These are phyloP conservation scores for Saussurea involucrata DNA, from an alignment of 129 eudicot species.

Conservation along the genomic window DNA sequence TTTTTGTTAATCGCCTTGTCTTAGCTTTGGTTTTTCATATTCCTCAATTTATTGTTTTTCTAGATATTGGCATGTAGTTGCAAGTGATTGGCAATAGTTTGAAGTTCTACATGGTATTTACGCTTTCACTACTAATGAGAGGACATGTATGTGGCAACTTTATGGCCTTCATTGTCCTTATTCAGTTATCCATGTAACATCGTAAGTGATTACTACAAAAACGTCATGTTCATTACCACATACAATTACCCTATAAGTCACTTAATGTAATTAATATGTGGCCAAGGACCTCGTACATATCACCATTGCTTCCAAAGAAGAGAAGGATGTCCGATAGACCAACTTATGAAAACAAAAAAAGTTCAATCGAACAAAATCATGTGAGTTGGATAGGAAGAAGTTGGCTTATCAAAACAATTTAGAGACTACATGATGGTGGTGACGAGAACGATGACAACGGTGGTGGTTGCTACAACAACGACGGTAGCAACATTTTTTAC, in stretches of 20 bases:
- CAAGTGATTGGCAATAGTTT: not conserved
- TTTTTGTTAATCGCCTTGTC: not conserved
- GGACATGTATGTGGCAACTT: not conserved
- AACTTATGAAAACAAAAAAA: not conserved
- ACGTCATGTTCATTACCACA: not conserved
- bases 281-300: not conserved
- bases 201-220: not conserved
- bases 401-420: not conserved
- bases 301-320: not conserved
- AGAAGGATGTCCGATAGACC: not conserved
- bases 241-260: not conserved
- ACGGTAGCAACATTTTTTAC: not conserved
- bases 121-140: not conserved
- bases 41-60: not conserved
- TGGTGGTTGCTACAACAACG: not conserved
- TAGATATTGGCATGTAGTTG: not conserved
- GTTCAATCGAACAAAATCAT: not conserved
- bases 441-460: not conserved
- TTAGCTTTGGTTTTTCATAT: not conserved
- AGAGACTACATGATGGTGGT: not conserved
- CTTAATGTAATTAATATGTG: not conserved
- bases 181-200: not conserved
- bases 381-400: not conserved
- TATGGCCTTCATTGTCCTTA: not conserved
- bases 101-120: not conserved